Conservation (phyloP, 2,329 filamentous ascomycete species). For the Alternaria ventricosa region DNA sequence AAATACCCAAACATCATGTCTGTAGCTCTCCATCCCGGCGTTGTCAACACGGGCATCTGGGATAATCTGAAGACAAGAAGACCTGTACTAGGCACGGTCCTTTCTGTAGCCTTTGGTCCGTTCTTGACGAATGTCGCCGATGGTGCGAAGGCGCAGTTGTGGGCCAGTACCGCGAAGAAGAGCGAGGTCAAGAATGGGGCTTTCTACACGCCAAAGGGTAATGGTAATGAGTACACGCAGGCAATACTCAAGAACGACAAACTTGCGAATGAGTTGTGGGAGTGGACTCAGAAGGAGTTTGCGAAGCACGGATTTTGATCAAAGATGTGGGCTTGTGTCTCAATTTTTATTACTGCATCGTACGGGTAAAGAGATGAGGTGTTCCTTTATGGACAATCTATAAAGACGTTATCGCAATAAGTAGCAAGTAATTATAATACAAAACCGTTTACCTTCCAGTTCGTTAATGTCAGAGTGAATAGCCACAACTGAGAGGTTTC, state of each 20-base stretch:
- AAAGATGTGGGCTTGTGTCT: background rate
- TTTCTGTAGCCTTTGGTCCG: background rate
- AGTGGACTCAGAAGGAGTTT: constrained; percentile 31
- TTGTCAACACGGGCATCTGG: constrained; percentile 45
- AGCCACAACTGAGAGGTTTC: background rate
- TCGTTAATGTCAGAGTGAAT: background rate
- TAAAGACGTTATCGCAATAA: background rate
- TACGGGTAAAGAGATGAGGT: background rate
- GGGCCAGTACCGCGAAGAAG: constrained; percentile 52
- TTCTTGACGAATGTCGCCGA: constrained; percentile 10
- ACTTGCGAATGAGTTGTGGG: constrained; percentile 26
- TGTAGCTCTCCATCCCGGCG: constrained; percentile 54
- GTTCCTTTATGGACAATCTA: too few relatives aligned
- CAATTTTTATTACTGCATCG: background rate
- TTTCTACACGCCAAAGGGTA: constrained; percentile 50
- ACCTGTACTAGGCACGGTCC: background rate
- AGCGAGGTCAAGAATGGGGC: constrained; percentile 42
- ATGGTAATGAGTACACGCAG: constrained; percentile 1
- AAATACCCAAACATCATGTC: constrained; percentile 51
- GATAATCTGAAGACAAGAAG: background rate
- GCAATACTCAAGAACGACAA: constrained; percentile 12
- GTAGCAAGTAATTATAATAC: background rate
- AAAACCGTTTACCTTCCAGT: background rate
- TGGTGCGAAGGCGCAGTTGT: constrained; percentile 46
- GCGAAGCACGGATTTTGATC: constrained; percentile 1